These are phyloP conservation scores for Noccaea caerulescens DNA, from an alignment of 345 rosid genomes.

Conservation along the genomic window DNA sequence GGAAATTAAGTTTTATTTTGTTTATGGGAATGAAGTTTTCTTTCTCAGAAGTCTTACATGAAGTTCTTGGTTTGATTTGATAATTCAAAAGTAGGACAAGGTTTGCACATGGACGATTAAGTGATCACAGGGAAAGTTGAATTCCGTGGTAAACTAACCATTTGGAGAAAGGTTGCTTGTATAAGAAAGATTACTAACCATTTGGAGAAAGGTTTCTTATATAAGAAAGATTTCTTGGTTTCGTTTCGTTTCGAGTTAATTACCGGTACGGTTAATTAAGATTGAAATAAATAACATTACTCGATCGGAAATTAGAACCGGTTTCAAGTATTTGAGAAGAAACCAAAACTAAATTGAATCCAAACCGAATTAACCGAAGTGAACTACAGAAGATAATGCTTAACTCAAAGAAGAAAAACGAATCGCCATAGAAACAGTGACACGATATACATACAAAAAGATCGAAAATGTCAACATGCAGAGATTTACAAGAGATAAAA, in stretches of 20 bases:
- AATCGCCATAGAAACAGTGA: slow-evolving; percentile 20
- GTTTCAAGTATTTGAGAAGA: not conserved
- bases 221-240: not conserved
- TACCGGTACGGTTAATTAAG: not conserved
- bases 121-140: too few relatives aligned
- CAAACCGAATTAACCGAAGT: slow-evolving; percentile 25
- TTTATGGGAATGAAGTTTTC: too few relatives aligned
- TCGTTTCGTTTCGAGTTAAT: not conserved
- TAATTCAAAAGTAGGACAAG: too few relatives aligned
- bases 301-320: not conserved
- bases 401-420: slow-evolving; percentile 36
- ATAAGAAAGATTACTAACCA: too few relatives aligned
- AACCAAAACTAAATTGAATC: not conserved
- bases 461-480: slow-evolving; percentile 35
- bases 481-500: slow-evolving; percentile 23
- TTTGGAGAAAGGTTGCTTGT: too few relatives aligned
- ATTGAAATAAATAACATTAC: not conserved
- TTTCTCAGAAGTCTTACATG: too few relatives aligned
- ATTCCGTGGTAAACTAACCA: too few relatives aligned
- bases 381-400: slow-evolving; percentile 42
- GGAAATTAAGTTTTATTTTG: too few relatives aligned
- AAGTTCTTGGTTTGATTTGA: too few relatives aligned
- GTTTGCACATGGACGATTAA: too few relatives aligned
- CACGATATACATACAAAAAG: slow-evolving; percentile 15
- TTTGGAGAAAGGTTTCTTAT: too few relatives aligned